Conservation (phyloP, 495 filamentous ascomycete species). For the Lineolata rhizophorae region DNA sequence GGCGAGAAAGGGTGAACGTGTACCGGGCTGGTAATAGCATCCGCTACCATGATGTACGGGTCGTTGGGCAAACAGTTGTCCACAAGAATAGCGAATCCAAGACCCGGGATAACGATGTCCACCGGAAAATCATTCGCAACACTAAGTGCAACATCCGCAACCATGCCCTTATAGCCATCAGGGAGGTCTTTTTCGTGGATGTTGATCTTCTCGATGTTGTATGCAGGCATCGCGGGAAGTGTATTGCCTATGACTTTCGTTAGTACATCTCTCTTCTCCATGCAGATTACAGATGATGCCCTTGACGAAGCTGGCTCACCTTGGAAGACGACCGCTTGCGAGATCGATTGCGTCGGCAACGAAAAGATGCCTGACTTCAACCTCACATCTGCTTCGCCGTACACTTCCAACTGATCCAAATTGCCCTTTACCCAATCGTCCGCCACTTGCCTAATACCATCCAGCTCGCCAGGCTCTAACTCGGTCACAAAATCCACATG, state of each 20-base stretch:
- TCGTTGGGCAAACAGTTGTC: conserved; percentile 45
- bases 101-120: conserved; percentile 45
- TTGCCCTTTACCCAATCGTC: conserved; percentile 72
- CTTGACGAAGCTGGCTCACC: conserved; percentile 28
- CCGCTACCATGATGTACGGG: conserved; percentile 47
- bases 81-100: conserved; percentile 68
- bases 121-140: conserved; percentile 56
- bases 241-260: conserved; percentile 25
- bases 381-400: conserved; percentile 43
- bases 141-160: conserved; percentile 47
- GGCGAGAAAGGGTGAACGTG: conserved; percentile 39
- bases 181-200: conserved; percentile 41
- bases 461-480: conserved; percentile 50
- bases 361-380: conserved; percentile 58
- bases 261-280: conserved; percentile 5
- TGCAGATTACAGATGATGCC: conserved; percentile 17
- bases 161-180: conserved; percentile 37
- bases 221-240: conserved; percentile 52
- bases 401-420: conserved; percentile 40
- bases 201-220: conserved; percentile 55
- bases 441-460: conserved; percentile 56
- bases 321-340: conserved; percentile 53
- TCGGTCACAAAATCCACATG: conserved; percentile 58
- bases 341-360: conserved; percentile 50
- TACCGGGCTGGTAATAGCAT: conserved; percentile 43